Evolutionary conservation across 495 filamentous ascomycete species (phyloP).

Genomic region (Talaromyces stipitatus): DNA sequence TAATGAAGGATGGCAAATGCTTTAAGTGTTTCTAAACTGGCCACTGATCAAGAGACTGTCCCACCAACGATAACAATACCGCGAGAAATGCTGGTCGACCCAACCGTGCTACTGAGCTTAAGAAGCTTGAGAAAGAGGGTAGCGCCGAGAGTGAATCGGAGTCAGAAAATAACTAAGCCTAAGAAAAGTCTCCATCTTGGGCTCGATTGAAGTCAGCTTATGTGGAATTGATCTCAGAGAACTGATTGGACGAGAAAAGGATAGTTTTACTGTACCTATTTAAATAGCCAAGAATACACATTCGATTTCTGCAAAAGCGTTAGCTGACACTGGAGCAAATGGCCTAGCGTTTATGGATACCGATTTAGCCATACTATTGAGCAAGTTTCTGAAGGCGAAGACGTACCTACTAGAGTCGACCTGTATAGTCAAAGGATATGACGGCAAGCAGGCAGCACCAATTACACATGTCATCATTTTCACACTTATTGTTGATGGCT

Average conservation of each 20-base stretch:
- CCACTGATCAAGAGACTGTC: neutral
- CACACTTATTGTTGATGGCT: neutral
- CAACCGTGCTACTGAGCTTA: neutral
- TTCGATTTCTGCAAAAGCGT: neutral
- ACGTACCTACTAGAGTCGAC: constrained; percentile 12
- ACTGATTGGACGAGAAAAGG: constrained; percentile 1
- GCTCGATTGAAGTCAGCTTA: neutral
- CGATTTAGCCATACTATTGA: neutral
- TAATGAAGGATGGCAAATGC: constrained; percentile 3
- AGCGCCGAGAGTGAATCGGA: neutral
- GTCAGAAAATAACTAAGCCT: constrained; percentile 1
- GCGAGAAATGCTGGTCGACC: no score
- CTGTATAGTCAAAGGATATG: constrained; percentile 17
- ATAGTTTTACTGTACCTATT: constrained; percentile 10
- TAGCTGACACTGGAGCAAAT: constrained; percentile 6
- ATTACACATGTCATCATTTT: constrained; percentile 3
- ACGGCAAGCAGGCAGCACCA: constrained; percentile 6
- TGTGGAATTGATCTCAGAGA: neutral
- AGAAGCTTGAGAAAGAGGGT: neutral
- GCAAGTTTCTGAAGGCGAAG: neutral
- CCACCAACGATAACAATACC: neutral
- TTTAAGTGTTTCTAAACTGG: neutral
- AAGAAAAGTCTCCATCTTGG: constrained; percentile 7
- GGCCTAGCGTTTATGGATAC: constrained; percentile 7
- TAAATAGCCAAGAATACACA: constrained; percentile 5